A percentile compares a stretch with the other conserved stretches of the same genome.
Evolutionary conservation across 169 alveolate species (phyloP).

Genomic region (Cryptosporidium tyzzeri): DNA sequence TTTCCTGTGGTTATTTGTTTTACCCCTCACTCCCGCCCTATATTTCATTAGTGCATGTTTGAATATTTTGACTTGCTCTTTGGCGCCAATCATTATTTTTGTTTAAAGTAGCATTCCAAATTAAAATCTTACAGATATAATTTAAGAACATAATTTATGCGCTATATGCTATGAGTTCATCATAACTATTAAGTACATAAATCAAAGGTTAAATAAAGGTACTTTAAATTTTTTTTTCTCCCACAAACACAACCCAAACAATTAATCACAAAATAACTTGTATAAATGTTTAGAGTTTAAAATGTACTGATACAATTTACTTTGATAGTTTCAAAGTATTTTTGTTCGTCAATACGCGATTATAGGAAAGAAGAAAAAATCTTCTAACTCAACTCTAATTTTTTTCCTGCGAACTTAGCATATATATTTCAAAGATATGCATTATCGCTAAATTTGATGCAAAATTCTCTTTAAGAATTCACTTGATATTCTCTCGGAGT

Average conservation of each 20-base stretch:
- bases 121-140: neutral
- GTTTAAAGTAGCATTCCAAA: neutral
- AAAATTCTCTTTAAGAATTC: neutral
- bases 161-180: neutral
- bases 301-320: neutral
- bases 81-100: neutral
- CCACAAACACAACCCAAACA: neutral
- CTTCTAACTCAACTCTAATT: neutral
- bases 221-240: neutral
- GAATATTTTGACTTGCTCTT: neutral
- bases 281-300: neutral
- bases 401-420: constrained; percentile 4
- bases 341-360: neutral
- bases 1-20: neutral
- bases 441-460: neutral
- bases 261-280: neutral
- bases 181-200: neutral
- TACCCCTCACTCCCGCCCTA: neutral
- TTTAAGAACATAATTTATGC: neutral
- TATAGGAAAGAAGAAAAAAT: neutral
- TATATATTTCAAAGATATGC: constrained; percentile 10
- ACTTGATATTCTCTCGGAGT: neutral
- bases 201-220: neutral
- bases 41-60: neutral
- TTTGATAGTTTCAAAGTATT: neutral